phyloP scores from a whole-genome alignment of 495 filamentous ascomycete species.

The Staphylotrichum tortipilum region DNA sequence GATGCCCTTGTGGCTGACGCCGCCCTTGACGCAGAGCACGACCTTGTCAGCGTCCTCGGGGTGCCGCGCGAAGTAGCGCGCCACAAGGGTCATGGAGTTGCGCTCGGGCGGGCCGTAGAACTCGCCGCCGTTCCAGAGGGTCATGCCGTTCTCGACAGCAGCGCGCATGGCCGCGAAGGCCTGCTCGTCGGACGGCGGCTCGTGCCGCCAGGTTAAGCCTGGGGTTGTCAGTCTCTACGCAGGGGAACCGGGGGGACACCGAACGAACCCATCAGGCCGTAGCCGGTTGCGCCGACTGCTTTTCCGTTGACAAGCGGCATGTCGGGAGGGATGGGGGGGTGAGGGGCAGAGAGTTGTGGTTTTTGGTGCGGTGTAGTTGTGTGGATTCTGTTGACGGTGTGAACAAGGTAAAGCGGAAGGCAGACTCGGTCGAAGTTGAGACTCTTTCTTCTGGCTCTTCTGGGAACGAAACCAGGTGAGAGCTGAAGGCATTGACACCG shows the following conservation, averaged over 20 bases:
- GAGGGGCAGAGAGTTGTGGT: too few relatives aligned
- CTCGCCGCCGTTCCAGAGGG: constrained; percentile 77
- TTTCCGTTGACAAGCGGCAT: constrained; percentile 46
- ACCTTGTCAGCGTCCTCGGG: constrained; percentile 64
- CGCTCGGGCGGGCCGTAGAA: constrained; percentile 64
- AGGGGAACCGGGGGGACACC: too few relatives aligned
- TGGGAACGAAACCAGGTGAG: background rate
- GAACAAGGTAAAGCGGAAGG: background rate
- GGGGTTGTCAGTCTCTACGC: background rate
- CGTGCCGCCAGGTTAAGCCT: constrained; percentile 69
- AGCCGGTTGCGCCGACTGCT: constrained; percentile 47
- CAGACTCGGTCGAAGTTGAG: background rate
- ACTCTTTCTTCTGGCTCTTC: background rate
- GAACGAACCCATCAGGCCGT: constrained; percentile 46
- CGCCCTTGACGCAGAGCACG: constrained; percentile 58
- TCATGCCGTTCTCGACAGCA: constrained; percentile 53
- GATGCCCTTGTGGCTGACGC: constrained; percentile 27
- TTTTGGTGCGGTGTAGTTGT: background rate
- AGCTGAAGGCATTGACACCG: background rate
- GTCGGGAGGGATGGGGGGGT: background rate
- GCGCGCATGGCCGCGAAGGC: constrained; percentile 61
- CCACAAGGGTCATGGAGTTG: constrained; percentile 59
- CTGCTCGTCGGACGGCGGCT: constrained; percentile 49
- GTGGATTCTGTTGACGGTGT: background rate
- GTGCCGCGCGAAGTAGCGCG: constrained; percentile 57